Evolutionary conservation across 352 stramenopile genomes (phyloP).

Genomic region (Globisporangium echinulatum): DNA sequence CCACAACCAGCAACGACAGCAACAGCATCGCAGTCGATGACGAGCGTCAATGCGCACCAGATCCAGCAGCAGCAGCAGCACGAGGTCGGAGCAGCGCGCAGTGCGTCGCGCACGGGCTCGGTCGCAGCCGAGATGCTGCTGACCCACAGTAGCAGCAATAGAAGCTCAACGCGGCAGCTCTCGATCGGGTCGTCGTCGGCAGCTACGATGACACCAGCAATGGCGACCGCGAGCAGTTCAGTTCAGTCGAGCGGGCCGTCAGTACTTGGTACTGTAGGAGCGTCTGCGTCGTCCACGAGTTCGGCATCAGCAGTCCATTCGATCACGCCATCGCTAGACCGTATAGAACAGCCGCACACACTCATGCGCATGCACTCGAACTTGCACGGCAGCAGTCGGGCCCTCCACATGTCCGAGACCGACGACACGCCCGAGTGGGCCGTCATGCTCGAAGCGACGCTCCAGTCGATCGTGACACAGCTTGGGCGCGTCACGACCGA

Average conservation of each 20-base stretch:
- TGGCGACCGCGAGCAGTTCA: constrained; percentile 2
- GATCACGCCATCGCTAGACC: not conserved
- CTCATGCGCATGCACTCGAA: constrained; percentile 1
- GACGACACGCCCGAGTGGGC: constrained; percentile 39
- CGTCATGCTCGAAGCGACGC: constrained; percentile 35
- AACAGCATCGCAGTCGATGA: not conserved
- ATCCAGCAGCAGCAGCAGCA: constrained; percentile 10
- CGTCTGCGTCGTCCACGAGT: not conserved
- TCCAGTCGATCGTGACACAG: constrained; percentile 49
- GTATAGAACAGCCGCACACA: not conserved
- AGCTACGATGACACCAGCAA: constrained; percentile 1
- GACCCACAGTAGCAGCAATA: constrained; percentile 5
- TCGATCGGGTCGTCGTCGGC: not conserved
- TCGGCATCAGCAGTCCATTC: not conserved
- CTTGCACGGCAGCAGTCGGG: not conserved
- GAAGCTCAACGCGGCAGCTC: not conserved
- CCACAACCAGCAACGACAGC: not conserved
- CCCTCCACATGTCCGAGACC: constrained; percentile 5
- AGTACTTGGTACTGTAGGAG: too few relatives aligned
- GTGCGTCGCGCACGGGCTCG: not conserved
- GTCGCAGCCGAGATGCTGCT: not conserved
- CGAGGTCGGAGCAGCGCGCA: not conserved
- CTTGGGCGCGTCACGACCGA: constrained; percentile 47
- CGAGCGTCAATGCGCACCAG: constrained; percentile 3
- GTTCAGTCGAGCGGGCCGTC: not conserved